Evolutionary conservation across 2,329 filamentous ascomycete genomes (phyloP).

Genomic region (Aspergillus clavatus): DNA sequence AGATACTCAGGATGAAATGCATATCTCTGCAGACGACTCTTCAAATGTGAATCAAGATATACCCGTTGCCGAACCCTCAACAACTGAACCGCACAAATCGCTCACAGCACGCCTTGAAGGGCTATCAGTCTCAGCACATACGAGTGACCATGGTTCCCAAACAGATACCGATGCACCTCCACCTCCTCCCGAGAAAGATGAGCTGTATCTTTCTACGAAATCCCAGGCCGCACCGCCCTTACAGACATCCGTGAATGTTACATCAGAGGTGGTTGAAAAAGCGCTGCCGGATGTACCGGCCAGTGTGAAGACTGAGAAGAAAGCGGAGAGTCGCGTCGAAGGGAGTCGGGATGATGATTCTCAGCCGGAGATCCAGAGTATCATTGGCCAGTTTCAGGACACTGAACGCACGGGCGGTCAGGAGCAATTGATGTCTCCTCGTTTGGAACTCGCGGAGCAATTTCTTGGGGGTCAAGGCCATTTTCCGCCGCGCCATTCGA

Average conservation of each 20-base stretch:
- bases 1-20: slow-evolving; percentile 6
- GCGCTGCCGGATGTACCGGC: slow-evolving; percentile 36
- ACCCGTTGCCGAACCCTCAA: slow-evolving; percentile 8
- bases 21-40: background rate
- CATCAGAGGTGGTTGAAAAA: slow-evolving; percentile 35
- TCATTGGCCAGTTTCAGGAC: slow-evolving; percentile 93
- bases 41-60: slow-evolving; percentile 5
- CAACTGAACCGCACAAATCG: slow-evolving; percentile 16
- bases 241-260: slow-evolving; percentile 37
- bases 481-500: slow-evolving; percentile 80
- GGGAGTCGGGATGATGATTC: slow-evolving; percentile 65
- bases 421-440: slow-evolving; percentile 88
- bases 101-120: slow-evolving; percentile 27
- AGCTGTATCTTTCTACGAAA: slow-evolving; percentile 47
- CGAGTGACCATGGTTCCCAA: slow-evolving; percentile 13
- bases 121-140: slow-evolving; percentile 28
- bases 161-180: slow-evolving; percentile 34
- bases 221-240: slow-evolving; percentile 29
- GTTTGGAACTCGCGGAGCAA: slow-evolving; percentile 76
- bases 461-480: slow-evolving; percentile 61
- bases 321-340: slow-evolving; percentile 49
- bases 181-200: slow-evolving; percentile 48
- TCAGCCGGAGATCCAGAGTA: slow-evolving; percentile 85
- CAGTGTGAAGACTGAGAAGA: slow-evolving; percentile 35
- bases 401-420: slow-evolving; percentile 64